These are phyloP conservation scores for Decorospora gaudefroyi DNA, from an alignment of 2,329 filamentous ascomycete genomes.

Conservation along the genomic window DNA sequence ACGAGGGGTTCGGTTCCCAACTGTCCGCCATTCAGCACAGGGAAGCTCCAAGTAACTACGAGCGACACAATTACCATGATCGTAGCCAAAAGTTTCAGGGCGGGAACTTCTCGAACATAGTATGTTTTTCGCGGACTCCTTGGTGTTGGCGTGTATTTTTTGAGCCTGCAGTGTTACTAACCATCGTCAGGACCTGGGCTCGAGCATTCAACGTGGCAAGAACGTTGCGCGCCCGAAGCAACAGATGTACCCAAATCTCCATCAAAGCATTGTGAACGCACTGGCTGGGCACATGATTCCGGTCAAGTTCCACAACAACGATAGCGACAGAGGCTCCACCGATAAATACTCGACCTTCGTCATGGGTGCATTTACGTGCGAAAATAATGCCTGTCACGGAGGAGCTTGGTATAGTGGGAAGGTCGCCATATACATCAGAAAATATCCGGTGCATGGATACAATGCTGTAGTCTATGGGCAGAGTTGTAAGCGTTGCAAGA, in stretches of 20 bases:
- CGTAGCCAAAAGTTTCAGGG: neutral
- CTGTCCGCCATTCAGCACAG: constrained; percentile 1
- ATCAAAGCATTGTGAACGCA: no score
- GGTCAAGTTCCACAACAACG: constrained; percentile 10
- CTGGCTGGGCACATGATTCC: no score
- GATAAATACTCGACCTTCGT: constrained; percentile 18
- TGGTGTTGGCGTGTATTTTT: neutral
- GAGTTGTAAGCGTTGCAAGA: constrained; percentile 23
- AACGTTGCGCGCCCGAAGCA: constrained; percentile 59
- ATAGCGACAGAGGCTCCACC: neutral
- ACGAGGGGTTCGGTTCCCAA: neutral
- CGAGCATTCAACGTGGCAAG: constrained; percentile 54
- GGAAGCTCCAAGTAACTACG: constrained; percentile 15
- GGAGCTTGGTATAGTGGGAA: constrained; percentile 16
- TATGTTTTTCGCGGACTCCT: neutral
- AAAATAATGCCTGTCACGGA: constrained; percentile 13
- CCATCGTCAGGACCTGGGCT: constrained; percentile 55
- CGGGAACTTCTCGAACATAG: constrained; percentile 11
- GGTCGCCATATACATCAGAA: constrained; percentile 22
- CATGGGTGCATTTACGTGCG: constrained; percentile 24
- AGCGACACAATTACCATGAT: neutral
- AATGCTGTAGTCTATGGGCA: constrained; percentile 26
- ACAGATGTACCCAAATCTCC: no score
- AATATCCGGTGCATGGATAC: constrained; percentile 21
- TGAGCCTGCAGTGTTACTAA: neutral